Percentiles rank a stretch among this genome's conserved stretches.
Conservation (phyloP, 2,329 filamentous ascomycete genomes). For the Alternaria tenuissima region DNA sequence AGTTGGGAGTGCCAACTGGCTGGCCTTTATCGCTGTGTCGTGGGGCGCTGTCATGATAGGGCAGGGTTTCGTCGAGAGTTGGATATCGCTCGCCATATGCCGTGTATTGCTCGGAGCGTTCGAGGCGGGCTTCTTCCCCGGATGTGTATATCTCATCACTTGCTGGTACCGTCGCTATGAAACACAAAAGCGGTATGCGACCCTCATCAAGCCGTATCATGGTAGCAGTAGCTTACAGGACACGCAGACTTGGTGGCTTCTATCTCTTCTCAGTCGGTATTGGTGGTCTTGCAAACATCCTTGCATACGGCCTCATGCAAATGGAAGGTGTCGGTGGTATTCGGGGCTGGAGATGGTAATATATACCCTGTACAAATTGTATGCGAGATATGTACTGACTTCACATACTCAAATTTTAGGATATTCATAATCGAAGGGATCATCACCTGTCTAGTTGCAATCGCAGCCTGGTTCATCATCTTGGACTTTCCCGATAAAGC, state of each 20-base stretch:
- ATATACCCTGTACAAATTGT: neutral
- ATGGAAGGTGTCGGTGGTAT: slow-evolving; percentile 35
- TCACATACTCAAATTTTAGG: slow-evolving; percentile 4
- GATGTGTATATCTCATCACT: slow-evolving; percentile 40
- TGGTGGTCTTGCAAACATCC: slow-evolving; percentile 38
- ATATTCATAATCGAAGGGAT: slow-evolving; percentile 43
- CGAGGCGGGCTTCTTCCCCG: slow-evolving; percentile 40
- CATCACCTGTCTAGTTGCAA: slow-evolving; percentile 36
- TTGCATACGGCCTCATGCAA: slow-evolving; percentile 41
- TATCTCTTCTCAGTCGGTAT: slow-evolving; percentile 39
- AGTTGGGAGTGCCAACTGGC: slow-evolving; percentile 40
- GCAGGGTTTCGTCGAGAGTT: slow-evolving; percentile 35
- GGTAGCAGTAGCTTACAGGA: slow-evolving; percentile 1
- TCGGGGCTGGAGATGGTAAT: slow-evolving; percentile 37
- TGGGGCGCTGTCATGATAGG: slow-evolving; percentile 42
- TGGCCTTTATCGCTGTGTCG: slow-evolving; percentile 33
- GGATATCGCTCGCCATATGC: slow-evolving; percentile 31
- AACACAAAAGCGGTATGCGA: slow-evolving; percentile 31
- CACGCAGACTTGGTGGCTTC: slow-evolving; percentile 26
- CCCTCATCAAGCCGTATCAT: neutral
- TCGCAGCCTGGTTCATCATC: slow-evolving; percentile 37
- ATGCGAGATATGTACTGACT: neutral
- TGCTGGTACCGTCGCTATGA: slow-evolving; percentile 41
- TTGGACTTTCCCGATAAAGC: slow-evolving; percentile 42
- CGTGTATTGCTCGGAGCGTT: slow-evolving; percentile 35